Conservation (phyloP, 257 asterid species). For the Cynanchum wilfordii region DNA sequence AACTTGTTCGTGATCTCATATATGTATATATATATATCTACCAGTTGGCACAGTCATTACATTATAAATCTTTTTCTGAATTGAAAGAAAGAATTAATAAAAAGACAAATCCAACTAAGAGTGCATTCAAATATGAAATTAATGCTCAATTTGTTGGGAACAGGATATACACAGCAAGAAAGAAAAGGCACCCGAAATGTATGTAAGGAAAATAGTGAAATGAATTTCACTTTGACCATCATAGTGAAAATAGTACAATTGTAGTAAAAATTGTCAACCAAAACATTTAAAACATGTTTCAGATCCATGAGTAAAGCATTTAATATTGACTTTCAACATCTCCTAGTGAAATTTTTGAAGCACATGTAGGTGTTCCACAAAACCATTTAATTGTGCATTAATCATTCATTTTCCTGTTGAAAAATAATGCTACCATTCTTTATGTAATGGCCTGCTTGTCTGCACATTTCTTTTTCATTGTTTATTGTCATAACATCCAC, state of each 20-base stretch:
- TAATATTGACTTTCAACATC: neutral
- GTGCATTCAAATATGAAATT: neutral
- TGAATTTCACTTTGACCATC: neutral
- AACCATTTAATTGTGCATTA: neutral
- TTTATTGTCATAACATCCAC: neutral
- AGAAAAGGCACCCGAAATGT: neutral
- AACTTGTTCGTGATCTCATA: neutral
- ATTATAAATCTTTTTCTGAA: neutral
- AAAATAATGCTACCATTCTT: neutral
- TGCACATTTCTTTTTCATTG: neutral
- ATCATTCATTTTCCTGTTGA: neutral
- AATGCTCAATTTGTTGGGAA: neutral
- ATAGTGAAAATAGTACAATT: neutral
- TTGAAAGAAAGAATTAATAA: neutral
- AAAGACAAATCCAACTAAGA: neutral
- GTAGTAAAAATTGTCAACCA: neutral
- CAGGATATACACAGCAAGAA: neutral
- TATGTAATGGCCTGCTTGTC: neutral
- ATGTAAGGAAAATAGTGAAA: neutral
- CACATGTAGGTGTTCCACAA: neutral
- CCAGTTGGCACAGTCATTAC: neutral
- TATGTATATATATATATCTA: neutral
- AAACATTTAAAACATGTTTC: neutral
- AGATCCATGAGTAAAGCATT: neutral
- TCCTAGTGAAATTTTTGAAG: neutral